Percentiles rank a stretch among this genome's conserved stretches.
These are phyloP conservation scores for Triglochin maritima DNA, from an alignment of 106 monocot genomes.

Conservation along the genomic window DNA sequence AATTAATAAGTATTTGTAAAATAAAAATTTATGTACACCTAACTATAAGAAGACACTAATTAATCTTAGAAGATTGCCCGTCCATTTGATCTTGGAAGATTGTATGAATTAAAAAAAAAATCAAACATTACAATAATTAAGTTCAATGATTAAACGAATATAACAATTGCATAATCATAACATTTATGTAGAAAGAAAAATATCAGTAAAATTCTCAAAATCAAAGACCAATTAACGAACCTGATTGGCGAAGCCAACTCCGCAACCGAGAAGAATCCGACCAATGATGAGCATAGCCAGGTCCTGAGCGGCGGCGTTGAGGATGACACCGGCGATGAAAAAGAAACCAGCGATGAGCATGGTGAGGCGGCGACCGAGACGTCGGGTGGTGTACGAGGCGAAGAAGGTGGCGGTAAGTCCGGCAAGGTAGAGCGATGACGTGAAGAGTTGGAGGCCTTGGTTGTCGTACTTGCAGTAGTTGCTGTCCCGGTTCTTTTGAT, in stretches of 20 bases:
- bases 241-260: slow-evolving; percentile 69
- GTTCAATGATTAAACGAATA: neutral
- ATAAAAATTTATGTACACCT: too few species aligned
- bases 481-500: slow-evolving; percentile 5
- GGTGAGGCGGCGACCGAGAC: slow-evolving; percentile 46
- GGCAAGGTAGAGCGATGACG: slow-evolving; percentile 67
- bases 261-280: slow-evolving; percentile 57
- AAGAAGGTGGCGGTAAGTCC: slow-evolving; percentile 49
- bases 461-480: slow-evolving; percentile 71
- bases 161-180: neutral
- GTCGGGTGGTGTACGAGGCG: slow-evolving; percentile 48
- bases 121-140: too few species aligned
- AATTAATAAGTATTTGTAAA: too few species aligned
- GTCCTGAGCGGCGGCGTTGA: slow-evolving; percentile 36
- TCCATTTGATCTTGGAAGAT: too few species aligned
- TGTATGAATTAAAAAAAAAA: too few species aligned
- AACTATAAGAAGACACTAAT: too few species aligned
- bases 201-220: neutral
- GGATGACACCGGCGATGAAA: slow-evolving; percentile 44
- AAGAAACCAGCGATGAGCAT: slow-evolving; percentile 50
- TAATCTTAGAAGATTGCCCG: too few species aligned
- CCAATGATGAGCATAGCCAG: slow-evolving; percentile 66
- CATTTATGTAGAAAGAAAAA: neutral
- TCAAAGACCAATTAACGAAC: slow-evolving; percentile 12
- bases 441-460: slow-evolving; percentile 65